Base-by-base conservation (phyloP, 1,139 yeast species). In the Lodderomyces orthopsilosis region DNA sequence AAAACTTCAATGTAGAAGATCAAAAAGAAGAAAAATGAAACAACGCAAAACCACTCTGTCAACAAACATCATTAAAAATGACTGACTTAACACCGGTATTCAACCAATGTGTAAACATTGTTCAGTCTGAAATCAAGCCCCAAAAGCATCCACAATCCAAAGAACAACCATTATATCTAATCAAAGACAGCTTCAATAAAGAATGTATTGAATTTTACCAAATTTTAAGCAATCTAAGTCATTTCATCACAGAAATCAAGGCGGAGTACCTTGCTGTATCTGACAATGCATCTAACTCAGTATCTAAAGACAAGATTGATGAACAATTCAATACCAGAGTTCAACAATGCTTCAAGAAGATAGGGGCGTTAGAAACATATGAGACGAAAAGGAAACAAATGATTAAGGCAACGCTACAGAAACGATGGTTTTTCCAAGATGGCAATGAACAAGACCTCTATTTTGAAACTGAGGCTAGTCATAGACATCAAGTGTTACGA, bases 221-320 rank as follows among this genome's bases (percentile, higher is more conserved):
- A 7, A 69, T 73, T 41, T 54, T 79, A 13, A 55, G 55, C 8
- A 69, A 68, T 35, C 57, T 81, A 34, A 62, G 66, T 40, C 57
- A 51, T 19, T 72, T 79, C 38, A 52, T 79, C 1, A 50, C 48
- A 6, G 66, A 68, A 13, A 62, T 79, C 14, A 69, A 68, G 44
- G 62, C 74, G 2, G 63, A 69, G 12, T 81, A 81, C 51, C 56
- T 77, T 17, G 63, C 77, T 21, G 59, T 65, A 6, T 61, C 60
- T 43, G 70, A 69, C 39, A 70, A 64, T 22, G 37, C 39, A 39
- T 30, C 37, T 45, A 28, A 54, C 51, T 41, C 43, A 27, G 67
- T 62, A 6, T 82, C 79, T 41, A 77, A 79, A 55, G 77, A 78
- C 49, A 70, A 72, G 37, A 67, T 81, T 23, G 85, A 80, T 47